Conservation (phyloP, 2,329 filamentous ascomycete genomes). For the Fusarium algeriense region DNA sequence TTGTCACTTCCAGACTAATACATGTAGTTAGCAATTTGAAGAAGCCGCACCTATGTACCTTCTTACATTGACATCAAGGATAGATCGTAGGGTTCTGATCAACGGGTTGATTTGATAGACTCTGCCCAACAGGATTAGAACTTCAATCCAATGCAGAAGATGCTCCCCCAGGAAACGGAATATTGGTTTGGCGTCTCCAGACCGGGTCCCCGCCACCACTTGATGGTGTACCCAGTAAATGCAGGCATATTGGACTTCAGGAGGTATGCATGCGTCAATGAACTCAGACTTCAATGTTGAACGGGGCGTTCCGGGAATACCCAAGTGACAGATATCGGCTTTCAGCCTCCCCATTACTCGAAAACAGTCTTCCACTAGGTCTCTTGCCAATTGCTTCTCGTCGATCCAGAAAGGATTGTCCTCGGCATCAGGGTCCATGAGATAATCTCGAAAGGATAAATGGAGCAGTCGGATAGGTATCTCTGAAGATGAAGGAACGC, state of each 20-base stretch:
- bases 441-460: not conserved
- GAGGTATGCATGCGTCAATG: not conserved
- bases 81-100: not conserved
- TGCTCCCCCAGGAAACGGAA: not conserved
- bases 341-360: not conserved
- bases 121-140: fast-evolving
- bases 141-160: not conserved
- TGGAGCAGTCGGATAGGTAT: not conserved
- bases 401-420: not conserved
- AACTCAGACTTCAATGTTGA: not conserved
- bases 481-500: not conserved
- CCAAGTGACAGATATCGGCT: not conserved
- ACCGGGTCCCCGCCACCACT: fast-evolving
- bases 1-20: not conserved
- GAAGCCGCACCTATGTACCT: fast-evolving
- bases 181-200: fast-evolving
- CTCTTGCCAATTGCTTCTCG: fast-evolving
- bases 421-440: not conserved
- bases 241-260: not conserved
- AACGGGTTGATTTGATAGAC: not conserved
- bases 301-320: not conserved
- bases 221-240: not conserved
- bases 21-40: not conserved
- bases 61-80: not conserved
- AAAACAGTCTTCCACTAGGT: not conserved